These are phyloP conservation scores for Mrakia frigida DNA, from an alignment of 768 basidiomycete species.

Conservation along the genomic window DNA sequence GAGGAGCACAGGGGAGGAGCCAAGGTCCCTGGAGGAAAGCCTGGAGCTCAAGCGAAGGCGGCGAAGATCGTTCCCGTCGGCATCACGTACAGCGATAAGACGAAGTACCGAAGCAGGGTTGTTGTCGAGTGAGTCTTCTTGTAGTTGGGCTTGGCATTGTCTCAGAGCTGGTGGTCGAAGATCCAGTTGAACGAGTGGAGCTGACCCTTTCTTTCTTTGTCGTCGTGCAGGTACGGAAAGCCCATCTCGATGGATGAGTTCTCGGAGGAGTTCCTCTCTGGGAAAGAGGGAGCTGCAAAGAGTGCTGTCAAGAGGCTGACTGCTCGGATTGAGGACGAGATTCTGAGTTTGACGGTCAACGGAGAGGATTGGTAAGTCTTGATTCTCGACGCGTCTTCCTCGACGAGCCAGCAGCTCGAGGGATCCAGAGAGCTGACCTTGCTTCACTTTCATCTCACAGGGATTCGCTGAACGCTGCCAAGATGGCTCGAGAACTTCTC, in stretches of 20 bases:
- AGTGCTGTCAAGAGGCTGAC: slow-evolving; percentile 83
- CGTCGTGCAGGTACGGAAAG: slow-evolving; percentile 70
- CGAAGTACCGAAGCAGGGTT: slow-evolving; percentile 86
- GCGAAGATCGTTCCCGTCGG: slow-evolving; percentile 67
- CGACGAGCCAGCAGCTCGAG: background rate
- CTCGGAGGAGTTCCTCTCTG: slow-evolving; percentile 69
- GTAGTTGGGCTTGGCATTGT: background rate
- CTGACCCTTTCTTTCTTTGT: background rate
- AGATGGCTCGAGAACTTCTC: slow-evolving; percentile 88
- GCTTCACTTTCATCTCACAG: slow-evolving; percentile 45
- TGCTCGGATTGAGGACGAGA: slow-evolving; percentile 60
- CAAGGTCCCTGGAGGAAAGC: slow-evolving; percentile 42
- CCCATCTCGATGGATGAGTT: slow-evolving; percentile 72
- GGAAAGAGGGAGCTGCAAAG: slow-evolving; percentile 59
- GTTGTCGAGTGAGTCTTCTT: slow-evolving; percentile 47
- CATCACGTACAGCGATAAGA: slow-evolving; percentile 93
- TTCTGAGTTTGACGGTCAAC: slow-evolving; percentile 77
- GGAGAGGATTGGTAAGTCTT: slow-evolving; percentile 73
- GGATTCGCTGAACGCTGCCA: slow-evolving; percentile 83
- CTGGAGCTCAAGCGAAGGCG: slow-evolving; percentile 43
- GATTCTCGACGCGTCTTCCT: background rate
- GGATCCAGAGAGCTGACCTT: too few relatives aligned
- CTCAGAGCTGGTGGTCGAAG: background rate
- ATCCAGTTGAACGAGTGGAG: slow-evolving; percentile 18
- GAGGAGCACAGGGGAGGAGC: slow-evolving; percentile 38